Base-by-base conservation (phyloP, 306 rosid genomes). In the Delonix regia region DNA sequence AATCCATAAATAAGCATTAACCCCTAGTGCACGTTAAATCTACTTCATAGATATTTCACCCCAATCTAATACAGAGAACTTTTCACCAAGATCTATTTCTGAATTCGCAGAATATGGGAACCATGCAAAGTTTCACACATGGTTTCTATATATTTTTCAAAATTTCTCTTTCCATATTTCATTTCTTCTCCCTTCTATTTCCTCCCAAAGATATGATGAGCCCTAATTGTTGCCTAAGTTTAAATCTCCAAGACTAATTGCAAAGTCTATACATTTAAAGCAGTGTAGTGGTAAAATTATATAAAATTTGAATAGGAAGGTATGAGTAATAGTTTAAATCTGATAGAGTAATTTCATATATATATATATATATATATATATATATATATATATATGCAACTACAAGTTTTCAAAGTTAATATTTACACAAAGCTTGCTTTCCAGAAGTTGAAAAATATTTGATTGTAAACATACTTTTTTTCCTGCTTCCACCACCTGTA, bases 401-500 rank as follows among this genome's bases (percentile, higher is more conserved):
- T 73, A 73, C 4, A 44, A 64, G 4, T 57, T 25, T 27, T 33
- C 39, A 30, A 25, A 21, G 52, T 45, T 38, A 52, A 56, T 36
- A 27, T 57, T 59, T 36, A 38, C 33, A 38, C 49, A 74, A 42
- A 36, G 44, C 51, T 7, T 78, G 22, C 34, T 52, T 73, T 39
- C 38, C 57, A 2, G 5, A 69, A 38, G 45, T 38, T 41, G 24
- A 36, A 56, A 56, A 11, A 24, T 9, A 56, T 16, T 27, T 51
- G 61, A 33, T 60, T 25, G 61, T 4, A 55, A 81, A 63, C 95
- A 22, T 93, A 95, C 98, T 86, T 81, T 93, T 93, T 85, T 95
- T 95, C 79, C 80, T 81, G 93, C 93, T 92, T 86, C 97, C 99
- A 69, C 99, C 97, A 60, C 97, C 99, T 1, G 93, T 73, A 9